Percentiles rank a stretch among this genome's conserved stretches.
Conservation (phyloP, 306 rosid species). For the Lathyrus sativus region DNA sequence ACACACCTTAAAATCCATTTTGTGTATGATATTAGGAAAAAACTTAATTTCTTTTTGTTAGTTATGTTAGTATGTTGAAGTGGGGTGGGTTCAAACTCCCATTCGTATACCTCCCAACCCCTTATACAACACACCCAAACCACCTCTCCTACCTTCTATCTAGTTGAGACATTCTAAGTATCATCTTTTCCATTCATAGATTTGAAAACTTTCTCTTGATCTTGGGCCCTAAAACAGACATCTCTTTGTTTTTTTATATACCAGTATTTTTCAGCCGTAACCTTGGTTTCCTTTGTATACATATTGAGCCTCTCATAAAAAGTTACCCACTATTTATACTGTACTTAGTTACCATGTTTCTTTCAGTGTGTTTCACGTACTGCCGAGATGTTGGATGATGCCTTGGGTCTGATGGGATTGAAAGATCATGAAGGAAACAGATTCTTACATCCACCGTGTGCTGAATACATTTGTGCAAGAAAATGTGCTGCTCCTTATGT, state of each 20-base stretch:
- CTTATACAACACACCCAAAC: background rate
- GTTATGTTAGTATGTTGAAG: background rate
- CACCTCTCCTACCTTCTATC: background rate
- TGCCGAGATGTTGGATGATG: slow-evolving; percentile 69
- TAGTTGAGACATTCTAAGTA: background rate
- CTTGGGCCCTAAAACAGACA: background rate
- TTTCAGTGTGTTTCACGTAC: slow-evolving; percentile 80
- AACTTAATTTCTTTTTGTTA: background rate
- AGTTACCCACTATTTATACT: background rate
- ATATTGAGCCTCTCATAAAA: background rate
- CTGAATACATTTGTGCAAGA: slow-evolving; percentile 57
- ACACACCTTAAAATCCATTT: too few species aligned
- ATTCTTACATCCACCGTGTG: slow-evolving; percentile 45
- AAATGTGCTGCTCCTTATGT: slow-evolving; percentile 85
- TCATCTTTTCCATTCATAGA: background rate
- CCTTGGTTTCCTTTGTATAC: background rate
- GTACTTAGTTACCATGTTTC: slow-evolving; percentile 25
- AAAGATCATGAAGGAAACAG: slow-evolving; percentile 53
- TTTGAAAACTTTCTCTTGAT: background rate
- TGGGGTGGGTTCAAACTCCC: background rate
- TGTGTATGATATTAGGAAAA: too few species aligned
- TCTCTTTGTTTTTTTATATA: slow-evolving; percentile 10
- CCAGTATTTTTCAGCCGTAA: slow-evolving; percentile 3
- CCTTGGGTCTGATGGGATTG: slow-evolving; percentile 51
- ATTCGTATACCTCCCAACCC: background rate